Evolutionary conservation across 345 rosid species (phyloP).

Genomic region (Populus simonii): DNA sequence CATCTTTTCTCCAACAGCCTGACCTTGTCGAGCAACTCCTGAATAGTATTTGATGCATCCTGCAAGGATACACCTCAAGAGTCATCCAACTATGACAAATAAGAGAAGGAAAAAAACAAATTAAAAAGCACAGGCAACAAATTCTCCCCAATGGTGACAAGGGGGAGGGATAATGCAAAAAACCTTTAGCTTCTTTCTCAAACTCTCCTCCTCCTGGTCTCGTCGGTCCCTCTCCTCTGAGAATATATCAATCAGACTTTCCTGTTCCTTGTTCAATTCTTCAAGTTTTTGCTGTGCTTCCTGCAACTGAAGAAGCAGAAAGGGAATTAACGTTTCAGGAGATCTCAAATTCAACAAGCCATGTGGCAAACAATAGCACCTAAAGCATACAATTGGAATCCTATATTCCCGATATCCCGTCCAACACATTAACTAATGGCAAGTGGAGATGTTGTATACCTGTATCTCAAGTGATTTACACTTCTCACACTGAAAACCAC

Average conservation of each 20-base stretch:
- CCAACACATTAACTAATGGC: background rate
- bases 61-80: constrained; percentile 21
- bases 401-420: background rate
- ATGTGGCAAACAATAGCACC: background rate
- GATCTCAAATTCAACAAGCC: background rate
- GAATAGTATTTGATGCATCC: constrained; percentile 71
- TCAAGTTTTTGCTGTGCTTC: constrained; percentile 48
- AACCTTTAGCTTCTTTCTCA: constrained; percentile 74
- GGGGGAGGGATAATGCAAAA: background rate
- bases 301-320: constrained; percentile 41
- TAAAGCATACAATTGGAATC: background rate
- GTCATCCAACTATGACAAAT: background rate
- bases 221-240: constrained; percentile 75
- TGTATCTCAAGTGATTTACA: constrained; percentile 49
- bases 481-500: constrained; percentile 42
- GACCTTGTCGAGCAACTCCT: constrained; percentile 59
- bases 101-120: background rate
- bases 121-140: no score
- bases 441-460: constrained; percentile 34
- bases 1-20: constrained; percentile 51
- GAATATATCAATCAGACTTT: constrained; percentile 58
- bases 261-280: constrained; percentile 65
- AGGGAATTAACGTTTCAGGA: background rate
- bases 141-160: background rate
- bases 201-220: constrained; percentile 60